Evolutionary conservation across 2,329 filamentous ascomycete genomes (phyloP), one percentile per base, ranked within the genome.

Genomic region (Ceratocystis cubensis): DNA sequence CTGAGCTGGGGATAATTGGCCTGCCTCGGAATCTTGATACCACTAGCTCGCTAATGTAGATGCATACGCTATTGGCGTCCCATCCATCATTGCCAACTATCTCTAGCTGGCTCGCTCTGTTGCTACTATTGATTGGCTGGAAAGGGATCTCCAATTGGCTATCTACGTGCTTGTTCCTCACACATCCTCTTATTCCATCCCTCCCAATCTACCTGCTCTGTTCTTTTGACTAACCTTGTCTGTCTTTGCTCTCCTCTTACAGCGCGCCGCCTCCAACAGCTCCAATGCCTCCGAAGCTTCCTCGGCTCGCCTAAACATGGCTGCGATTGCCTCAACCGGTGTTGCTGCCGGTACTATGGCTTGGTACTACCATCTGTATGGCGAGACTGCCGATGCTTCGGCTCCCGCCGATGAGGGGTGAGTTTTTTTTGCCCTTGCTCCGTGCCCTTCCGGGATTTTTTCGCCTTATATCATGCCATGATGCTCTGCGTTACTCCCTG

Each of bases 301-400:
- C 73, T 82, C 88, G 73, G 87, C 89, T 78, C 87, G 87, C 79
- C 82, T 94, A 78, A 96, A 93, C 79, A 82, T 92, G 73, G 88
- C 92, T 76, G 91, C 90, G 75, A 84, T 86, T 74, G 89, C 89
- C 75, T 92, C 94, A 73, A 96, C 91, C 73, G 85, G 88, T 73
- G 83, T 91, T 75, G 91, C 93, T 73, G 81, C 90, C 78, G 92
- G 91, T 73, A 93, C 93, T 72, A 86, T 93, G 74, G 92, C 90
- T 73, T 97, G 92, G 91, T 97, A 96, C 82, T 96, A 93, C 78
- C 91, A 96, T 79, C 87, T 96, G 73, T 97, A 96, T 79, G 94
- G 92, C 74, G 85, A 89, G 73, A 86, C 88, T 73, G 88, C 89
- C 70, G 85, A 91, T 78, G 94, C 94, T 73, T 88, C 88, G 86